Evolutionary conservation across 179 eudicot genomes (phyloP), one percentile per base, ranked within the genome.

Genomic region (Gypsophila paniculata): DNA sequence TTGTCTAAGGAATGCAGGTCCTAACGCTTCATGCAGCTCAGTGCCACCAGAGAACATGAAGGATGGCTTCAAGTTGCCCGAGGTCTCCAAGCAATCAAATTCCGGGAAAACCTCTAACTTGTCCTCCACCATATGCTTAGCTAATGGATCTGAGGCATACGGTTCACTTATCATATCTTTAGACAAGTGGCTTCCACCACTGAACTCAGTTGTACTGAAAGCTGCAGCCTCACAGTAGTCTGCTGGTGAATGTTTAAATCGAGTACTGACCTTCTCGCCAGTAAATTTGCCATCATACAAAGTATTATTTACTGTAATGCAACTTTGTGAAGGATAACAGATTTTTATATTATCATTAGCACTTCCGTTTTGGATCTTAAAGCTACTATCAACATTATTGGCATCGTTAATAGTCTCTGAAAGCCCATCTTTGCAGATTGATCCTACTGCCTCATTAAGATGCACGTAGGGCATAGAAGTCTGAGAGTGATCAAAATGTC

Each of bases 21-120:
- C 91, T 4, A 91, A 63, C 65, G 87, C 97, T 85, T 91, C 97
- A 72, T 84, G 89, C 48, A 93, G 83, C 83, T 91, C 98, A 76
- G 81, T 87, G 17, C 91, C 98, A 46, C 88, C 83, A 74, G 86
- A 84, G 75, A 79, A 83, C 67, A 68, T 73, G 66, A 76, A 74
- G 46, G 88, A 76, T 48, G 84, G 71, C 5, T 68, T 58, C 51
- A 69, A 52, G 48, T 72, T 25, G 18, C 80, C 83, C 22, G 75
- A 34, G 64, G 54, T 68, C 49, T 79, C 79, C 52, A 49, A 15
- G 52, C 44, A 69, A 61, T 65, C 72, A 29, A 59, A 69, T 52
- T 77, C 76, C 59, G 73, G 76, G 53, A 72, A 71, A 15, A 65
- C 15, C 18, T 66, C 77, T 18, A 39, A 36, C 53, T 60, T 74